Percentiles rank a stretch among this genome's conserved stretches.
Conservation (phyloP, 2,329 filamentous ascomycete species). For the Colletotrichum sp. region DNA sequence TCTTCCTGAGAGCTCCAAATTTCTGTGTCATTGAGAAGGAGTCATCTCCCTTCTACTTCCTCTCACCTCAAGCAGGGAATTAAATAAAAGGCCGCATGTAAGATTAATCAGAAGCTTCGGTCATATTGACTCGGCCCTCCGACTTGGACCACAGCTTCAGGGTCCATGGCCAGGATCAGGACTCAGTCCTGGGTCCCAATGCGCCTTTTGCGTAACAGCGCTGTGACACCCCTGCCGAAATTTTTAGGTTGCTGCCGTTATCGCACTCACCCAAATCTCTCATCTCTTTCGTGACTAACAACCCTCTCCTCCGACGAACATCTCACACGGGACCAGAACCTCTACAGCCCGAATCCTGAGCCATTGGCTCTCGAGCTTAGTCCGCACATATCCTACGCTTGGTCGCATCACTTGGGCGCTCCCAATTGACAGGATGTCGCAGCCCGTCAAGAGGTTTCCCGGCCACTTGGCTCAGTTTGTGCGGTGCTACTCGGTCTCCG, state of each 20-base stretch:
- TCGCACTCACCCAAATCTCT: slow-evolving; percentile 14
- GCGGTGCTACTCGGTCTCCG: slow-evolving; percentile 64
- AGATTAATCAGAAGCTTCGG: background rate
- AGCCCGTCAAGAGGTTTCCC: slow-evolving; percentile 20
- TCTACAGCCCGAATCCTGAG: background rate
- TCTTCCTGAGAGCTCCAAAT: background rate
- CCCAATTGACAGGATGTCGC: slow-evolving; percentile 16
- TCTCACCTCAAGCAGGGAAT: background rate
- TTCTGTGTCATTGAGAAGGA: background rate
- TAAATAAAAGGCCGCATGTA: background rate
- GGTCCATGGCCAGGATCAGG: background rate
- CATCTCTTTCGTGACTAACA: background rate
- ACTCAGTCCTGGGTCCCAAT: background rate
- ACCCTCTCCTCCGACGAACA: background rate
- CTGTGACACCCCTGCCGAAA: slow-evolving; percentile 5
- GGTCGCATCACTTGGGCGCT: background rate
- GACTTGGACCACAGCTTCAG: background rate
- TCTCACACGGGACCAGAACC: background rate
- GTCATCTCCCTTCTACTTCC: background rate
- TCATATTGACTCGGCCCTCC: background rate
- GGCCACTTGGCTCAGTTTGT: slow-evolving; percentile 25
- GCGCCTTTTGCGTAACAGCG: background rate
- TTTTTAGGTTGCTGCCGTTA: slow-evolving; percentile 8
- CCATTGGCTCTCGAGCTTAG: slow-evolving; percentile 8
- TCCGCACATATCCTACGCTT: background rate